phyloP scores from a whole-genome alignment of 1,284 basidiomycete genomes.

The Ceratobasidium sp. region DNA sequence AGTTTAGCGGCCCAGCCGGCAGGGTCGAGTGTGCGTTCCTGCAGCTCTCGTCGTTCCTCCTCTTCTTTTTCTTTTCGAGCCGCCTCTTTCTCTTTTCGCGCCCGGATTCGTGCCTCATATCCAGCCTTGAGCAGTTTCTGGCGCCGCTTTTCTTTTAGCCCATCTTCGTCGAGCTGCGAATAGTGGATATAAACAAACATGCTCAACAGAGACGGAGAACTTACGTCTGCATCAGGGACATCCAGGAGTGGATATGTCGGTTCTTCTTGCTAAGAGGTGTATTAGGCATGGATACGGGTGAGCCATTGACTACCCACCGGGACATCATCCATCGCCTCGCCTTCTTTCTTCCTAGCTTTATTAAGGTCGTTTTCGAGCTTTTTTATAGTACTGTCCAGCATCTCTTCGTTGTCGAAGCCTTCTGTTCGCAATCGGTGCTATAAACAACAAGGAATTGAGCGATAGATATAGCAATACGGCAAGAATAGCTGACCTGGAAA shows the following conservation, averaged over 20 bases:
- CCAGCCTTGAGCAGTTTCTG: constrained; percentile 95
- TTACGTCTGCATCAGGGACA: constrained; percentile 86
- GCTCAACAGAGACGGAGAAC: constrained; percentile 3
- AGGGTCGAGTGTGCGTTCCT: constrained; percentile 78
- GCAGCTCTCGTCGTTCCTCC: constrained; percentile 78
- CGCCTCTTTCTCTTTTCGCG: constrained; percentile 88
- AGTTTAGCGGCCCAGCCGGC: constrained; percentile 77
- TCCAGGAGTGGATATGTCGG: constrained; percentile 90
- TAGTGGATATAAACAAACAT: background rate
- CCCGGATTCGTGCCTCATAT: constrained; percentile 89
- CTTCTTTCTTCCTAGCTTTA: constrained; percentile 77
- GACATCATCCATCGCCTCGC: constrained; percentile 68
- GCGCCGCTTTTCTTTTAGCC: constrained; percentile 93
- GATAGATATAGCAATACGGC: constrained; percentile 52
- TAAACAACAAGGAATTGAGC: constrained; percentile 49
- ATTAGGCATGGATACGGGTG: constrained; percentile 8
- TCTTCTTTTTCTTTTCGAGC: constrained; percentile 81
- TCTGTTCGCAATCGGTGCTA: constrained; percentile 71
- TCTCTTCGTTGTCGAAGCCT: constrained; percentile 77
- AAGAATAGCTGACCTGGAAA: constrained; percentile 66
- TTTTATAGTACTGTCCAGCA: constrained; percentile 77
- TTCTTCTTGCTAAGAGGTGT: constrained; percentile 67
- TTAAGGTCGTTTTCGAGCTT: constrained; percentile 77
- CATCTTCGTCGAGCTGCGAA: constrained; percentile 85
- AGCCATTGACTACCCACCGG: constrained; percentile 52